A percentile compares a stretch with the other conserved stretches of the same genome.
Conservation (phyloP, 78 protist species). For the slime mould (Dictyostelium discoideum) region dicty_2.7 NC_007091.3:3498001-3498500, state of each 20-base stretch:
- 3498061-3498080: neutral
- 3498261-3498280: conserved; percentile 2
- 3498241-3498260: neutral
- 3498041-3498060: neutral
- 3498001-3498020: neutral
- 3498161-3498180: neutral
- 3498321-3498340: neutral
- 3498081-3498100: neutral
- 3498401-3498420: neutral
- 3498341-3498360: neutral
- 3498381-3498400: neutral
- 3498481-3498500: neutral
- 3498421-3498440: conserved; percentile 4
- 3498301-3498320: neutral
- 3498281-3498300: neutral
- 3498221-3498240: neutral
- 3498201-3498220: neutral
- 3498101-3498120: neutral
- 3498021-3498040: neutral
- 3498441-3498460: neutral
- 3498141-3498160: neutral
- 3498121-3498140: neutral
- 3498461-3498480: neutral
- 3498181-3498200: neutral
- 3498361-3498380: neutral